Percentiles rank a stretch among this genome's conserved stretches.
Evolutionary conservation across 164 flowering plant species (phyloP).

Genomic region (Umbilicus rupestris): DNA sequence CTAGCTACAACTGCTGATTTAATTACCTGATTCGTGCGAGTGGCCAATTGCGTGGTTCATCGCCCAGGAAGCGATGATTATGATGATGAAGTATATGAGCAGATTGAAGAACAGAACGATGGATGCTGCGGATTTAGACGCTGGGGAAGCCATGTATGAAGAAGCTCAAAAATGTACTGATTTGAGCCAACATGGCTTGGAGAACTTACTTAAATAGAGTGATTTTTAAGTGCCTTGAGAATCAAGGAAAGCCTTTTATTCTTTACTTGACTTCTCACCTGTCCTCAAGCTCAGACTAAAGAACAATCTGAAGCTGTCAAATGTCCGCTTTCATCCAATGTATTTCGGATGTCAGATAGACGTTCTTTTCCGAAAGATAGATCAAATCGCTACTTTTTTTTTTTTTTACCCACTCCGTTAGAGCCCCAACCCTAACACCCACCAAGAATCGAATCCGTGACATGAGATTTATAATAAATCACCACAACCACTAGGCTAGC

Average conservation of each 20-base stretch:
- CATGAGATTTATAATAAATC: no score
- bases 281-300: background rate
- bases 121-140: slow-evolving; percentile 47
- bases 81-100: slow-evolving; percentile 39
- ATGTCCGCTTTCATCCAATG: no score
- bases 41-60: slow-evolving; percentile 51
- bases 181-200: background rate
- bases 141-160: slow-evolving; percentile 50
- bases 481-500: no score
- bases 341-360: no score
- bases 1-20: no score
- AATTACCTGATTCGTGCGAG: slow-evolving; percentile 48
- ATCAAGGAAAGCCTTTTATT: background rate
- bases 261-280: background rate
- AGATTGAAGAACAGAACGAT: slow-evolving; percentile 48
- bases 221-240: background rate
- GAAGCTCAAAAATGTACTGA: background rate
- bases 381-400: no score
- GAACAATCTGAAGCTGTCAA: no score
- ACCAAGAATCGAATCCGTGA: no score
- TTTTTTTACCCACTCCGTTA: no score
- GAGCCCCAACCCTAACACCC: no score
- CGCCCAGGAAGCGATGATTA: slow-evolving; percentile 59
- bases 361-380: no score
- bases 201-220: background rate